A percentile compares a stretch with the other conserved stretches of the same genome.
These are phyloP conservation scores for Cutaneotrichosporon dermatis DNA, from an alignment of 1,284 basidiomycete genomes.

Conservation along the genomic window DNA sequence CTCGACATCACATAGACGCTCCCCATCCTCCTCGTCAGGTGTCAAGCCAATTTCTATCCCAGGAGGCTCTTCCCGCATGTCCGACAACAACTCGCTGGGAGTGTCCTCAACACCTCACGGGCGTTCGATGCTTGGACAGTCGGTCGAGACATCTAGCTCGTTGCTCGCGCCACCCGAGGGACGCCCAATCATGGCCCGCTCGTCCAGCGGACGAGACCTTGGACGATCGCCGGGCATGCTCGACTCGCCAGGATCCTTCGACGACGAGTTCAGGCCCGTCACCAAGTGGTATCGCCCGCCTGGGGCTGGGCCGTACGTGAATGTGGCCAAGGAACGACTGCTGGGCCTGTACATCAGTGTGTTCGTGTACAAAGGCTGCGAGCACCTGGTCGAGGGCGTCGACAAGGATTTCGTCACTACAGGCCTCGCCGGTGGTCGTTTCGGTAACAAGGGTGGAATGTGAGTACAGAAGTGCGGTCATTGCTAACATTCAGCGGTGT, in stretches of 20 bases:
- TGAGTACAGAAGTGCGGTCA: conserved; percentile 19
- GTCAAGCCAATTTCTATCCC: neutral
- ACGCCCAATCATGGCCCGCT: neutral
- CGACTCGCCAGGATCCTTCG: neutral
- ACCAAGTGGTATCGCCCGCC: conserved; percentile 6
- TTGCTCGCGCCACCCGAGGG: neutral
- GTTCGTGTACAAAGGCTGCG: conserved; percentile 50
- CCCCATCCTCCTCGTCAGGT: neutral
- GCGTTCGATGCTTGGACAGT: neutral
- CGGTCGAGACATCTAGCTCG: neutral
- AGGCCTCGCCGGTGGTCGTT: conserved; percentile 54
- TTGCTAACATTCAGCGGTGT: conserved; percentile 49
- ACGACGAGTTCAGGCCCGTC: neutral
- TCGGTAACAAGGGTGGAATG: conserved; percentile 55
- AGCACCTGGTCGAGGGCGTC: conserved; percentile 49
- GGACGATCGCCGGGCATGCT: neutral
- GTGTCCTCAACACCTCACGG: neutral
- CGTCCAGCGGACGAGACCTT: neutral
- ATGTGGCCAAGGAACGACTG: conserved; percentile 55
- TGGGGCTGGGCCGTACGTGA: conserved; percentile 50
- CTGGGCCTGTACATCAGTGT: conserved; percentile 54
- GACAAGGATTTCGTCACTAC: conserved; percentile 55
- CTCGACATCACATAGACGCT: neutral
- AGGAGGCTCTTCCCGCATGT: too few species aligned
- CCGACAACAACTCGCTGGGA: neutral